Base-by-base conservation (phyloP, 352 stramenopile genomes). In the Phytophthora fragariae region DNA sequence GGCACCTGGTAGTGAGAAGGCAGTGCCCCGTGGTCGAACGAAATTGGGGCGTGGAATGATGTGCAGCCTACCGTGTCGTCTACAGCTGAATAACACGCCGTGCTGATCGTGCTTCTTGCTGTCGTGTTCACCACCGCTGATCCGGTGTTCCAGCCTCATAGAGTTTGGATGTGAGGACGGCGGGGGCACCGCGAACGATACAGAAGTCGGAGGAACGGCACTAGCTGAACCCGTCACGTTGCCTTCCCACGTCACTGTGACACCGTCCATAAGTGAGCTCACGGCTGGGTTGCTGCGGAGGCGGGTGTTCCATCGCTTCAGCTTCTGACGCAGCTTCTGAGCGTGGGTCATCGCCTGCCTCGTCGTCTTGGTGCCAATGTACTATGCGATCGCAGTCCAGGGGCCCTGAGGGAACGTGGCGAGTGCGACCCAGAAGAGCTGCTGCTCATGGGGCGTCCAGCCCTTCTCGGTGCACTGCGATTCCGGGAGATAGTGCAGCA, bases 311-410 rank as follows among this genome's bases (percentile, higher is more conserved):
- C 75, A 81, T 39, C 75, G 70, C 62, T 79, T 76, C 31, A 85
- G 70, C 57, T 90, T 90, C 65, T 88, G 80, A 0, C 80, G 78
- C 44, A 88, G 65, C 67, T 90, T 88, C 68, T 90, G 80, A 37
- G 80, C 82, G 61, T 88, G 80, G 0, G 80, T 88, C 79, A 88
- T 87, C 12, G 82, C 80, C 68, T 90, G 82, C 33, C 82, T 76
- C 17, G 82, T 88, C 19, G 80, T 82, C 57, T 86, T 84, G 50
- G 82, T 87, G 31, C 80, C 78, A 21, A 90, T 82, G 70, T 81
- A 86, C 39, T 72, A 70, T 11, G 82, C 82, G 57, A 89, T 85
- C 27, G 70, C 62, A 21, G 80, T 86, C 82, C 82, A 89, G 11
- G 82, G 82, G 0, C 82, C 82, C 19, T 88, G 80, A 10, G 82